Evolutionary conservation across 768 basidiomycete species (phyloP), one percentile per base, ranked within the genome.

Genomic region (Udeniomyces megalosporus): DNA sequence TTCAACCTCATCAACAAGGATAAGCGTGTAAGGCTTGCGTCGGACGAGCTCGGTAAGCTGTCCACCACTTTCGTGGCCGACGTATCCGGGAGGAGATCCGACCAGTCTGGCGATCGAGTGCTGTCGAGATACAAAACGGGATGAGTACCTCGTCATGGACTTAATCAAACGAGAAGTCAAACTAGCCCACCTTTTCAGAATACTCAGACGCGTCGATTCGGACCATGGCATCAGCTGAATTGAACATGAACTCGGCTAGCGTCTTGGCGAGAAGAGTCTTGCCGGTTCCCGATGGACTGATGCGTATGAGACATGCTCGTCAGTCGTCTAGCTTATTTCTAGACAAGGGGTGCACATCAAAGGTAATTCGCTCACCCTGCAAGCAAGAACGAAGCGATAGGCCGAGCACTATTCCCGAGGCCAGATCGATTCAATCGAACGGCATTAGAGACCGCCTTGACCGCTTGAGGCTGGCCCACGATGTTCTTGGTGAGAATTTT

Each of bases 1-100:
- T 64, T 77, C 76, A 65, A 77, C 70, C 66, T 74, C 70, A 64
- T 73, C 74, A 63, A 76, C 68, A 20, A 76, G 67, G 65, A 76
- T 70, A 35, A 75, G 67, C 7, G 66, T 69, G 69, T 74, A 48
- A 1, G 74, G 74, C 60, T 71, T 69, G 12, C 69, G 57, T 46
- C 74, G 65, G 58, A 75, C 68, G n/a, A 69, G 67, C 56, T 75
- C 74, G 32, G 74, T 75, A 14, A 75, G 66, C 54, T 72, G 71
- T 45, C 74, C 74, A 53, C 74, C 74, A 4, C 62, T 61, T 34
- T 74, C 72, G 49, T 71, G 68, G 22, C 74, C 74, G 59, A 75
- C 71, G 59, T 75, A 75, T 14, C 74, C 74, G 10, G 73, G 73
- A 8, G 69, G 70, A 46, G 69, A 66, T 60, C 74, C 74, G 60